phyloP scores from a whole-genome alignment of 106 monocot genomes.

The Allium fistulosum region DNA sequence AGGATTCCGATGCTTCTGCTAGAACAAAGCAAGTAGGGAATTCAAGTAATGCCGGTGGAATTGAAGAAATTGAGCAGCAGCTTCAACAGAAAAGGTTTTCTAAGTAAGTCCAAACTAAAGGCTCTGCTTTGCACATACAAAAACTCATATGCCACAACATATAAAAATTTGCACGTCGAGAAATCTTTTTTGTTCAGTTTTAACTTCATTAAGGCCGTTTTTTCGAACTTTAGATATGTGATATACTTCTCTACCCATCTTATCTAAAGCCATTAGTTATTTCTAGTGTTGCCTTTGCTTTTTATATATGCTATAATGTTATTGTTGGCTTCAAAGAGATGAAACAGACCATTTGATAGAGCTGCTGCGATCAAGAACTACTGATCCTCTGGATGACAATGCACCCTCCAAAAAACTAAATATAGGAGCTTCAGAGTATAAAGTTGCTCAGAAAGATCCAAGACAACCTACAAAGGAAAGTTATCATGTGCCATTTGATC shows the following conservation, averaged over 20 bases:
- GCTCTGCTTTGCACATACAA: too few species aligned
- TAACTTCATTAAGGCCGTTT: too few species aligned
- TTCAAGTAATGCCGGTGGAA: neutral
- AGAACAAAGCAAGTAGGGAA: neutral
- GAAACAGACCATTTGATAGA: conserved; percentile 29
- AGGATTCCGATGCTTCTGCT: conserved; percentile 11
- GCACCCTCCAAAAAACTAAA: conserved; percentile 6
- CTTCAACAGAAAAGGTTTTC: conserved; percentile 30
- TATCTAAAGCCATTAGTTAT: too few species aligned
- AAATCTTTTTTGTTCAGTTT: too few species aligned
- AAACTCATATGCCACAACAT: too few species aligned
- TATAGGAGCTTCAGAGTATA: conserved; percentile 1
- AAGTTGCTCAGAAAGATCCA: conserved; percentile 2
- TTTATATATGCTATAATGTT: neutral
- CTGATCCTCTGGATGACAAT: conserved; percentile 14
- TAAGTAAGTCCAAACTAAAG: conserved; percentile 15
- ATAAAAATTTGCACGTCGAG: too few species aligned
- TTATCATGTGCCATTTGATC: neutral
- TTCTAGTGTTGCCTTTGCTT: too few species aligned
- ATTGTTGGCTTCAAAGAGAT: conserved; percentile 22
- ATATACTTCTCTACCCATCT: too few species aligned
- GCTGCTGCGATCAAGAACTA: conserved; percentile 32
- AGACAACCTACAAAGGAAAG: conserved; percentile 4
- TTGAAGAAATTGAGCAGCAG: conserved; percentile 31
- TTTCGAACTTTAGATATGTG: too few species aligned